Conservation (phyloP, 2,329 filamentous ascomycete species). For the Ampelomyces quisqualis region DNA sequence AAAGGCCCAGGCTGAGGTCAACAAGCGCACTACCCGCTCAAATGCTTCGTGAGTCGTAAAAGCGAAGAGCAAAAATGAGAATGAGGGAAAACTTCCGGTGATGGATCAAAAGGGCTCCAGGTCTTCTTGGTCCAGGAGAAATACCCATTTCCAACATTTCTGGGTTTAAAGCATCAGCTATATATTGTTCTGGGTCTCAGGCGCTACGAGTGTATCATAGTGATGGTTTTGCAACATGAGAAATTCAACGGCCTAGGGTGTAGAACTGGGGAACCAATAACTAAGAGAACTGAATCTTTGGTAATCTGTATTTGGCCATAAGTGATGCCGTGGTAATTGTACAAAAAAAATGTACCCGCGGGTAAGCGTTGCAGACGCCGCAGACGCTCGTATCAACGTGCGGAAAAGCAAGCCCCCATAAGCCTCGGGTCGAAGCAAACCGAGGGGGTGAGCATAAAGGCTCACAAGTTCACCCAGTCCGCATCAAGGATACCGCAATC, state of each 20-base stretch:
- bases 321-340: no score
- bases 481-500: conserved; percentile 17
- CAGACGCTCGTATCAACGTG: not conserved
- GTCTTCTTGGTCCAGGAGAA: conserved; percentile 16
- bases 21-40: conserved; percentile 59
- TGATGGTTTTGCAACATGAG: conserved; percentile 23
- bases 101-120: conserved; percentile 17
- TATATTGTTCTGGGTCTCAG: conserved; percentile 29
- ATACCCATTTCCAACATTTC: conserved; percentile 16
- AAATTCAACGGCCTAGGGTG: conserved; percentile 14
- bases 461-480: no score
- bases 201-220: conserved; percentile 37
- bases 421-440: conserved; percentile 7
- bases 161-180: conserved; percentile 26
- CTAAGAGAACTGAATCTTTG: no score
- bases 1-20: conserved; percentile 71
- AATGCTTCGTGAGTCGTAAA: conserved; percentile 37
- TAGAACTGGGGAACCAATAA: conserved; percentile 7
- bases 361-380: conserved; percentile 1
- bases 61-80: not conserved
- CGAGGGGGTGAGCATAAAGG: conserved; percentile 6
- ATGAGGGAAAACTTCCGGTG: conserved; percentile 1
- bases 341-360: not conserved
- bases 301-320: no score
- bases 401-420: conserved; percentile 3